phyloP scores from a whole-genome alignment of 2,329 filamentous ascomycete genomes.

The Alternaria gaisen region DNA sequence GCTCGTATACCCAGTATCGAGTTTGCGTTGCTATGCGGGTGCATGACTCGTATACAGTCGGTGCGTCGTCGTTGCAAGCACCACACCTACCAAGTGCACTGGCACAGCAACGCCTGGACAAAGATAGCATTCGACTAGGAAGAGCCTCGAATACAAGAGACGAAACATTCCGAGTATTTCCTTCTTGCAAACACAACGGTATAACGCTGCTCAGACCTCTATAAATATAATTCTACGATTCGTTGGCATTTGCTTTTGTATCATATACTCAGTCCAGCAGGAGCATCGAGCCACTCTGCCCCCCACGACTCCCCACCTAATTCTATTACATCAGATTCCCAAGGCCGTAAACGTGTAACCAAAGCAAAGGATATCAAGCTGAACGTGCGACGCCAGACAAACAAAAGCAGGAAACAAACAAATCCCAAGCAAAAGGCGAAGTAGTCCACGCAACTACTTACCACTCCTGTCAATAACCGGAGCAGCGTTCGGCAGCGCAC shows the following conservation, averaged over 20 bases:
- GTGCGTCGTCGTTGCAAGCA: background rate
- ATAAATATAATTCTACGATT: background rate
- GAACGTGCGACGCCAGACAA: background rate
- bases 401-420: background rate
- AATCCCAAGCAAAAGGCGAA: background rate
- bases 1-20: background rate
- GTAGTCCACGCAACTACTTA: slow-evolving; percentile 16
- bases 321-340: slow-evolving; percentile 6
- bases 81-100: background rate
- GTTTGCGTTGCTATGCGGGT: background rate
- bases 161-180: background rate
- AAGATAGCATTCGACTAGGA: background rate
- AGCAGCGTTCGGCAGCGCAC: slow-evolving; percentile 50
- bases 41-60: slow-evolving; percentile 1
- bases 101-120: background rate
- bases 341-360: slow-evolving; percentile 1
- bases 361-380: slow-evolving; percentile 8
- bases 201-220: background rate
- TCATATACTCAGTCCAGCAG: background rate
- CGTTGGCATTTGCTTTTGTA: background rate
- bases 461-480: slow-evolving; percentile 52
- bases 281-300: background rate
- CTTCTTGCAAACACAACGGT: background rate
- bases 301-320: background rate
- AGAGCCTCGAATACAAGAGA: background rate